phyloP scores from a whole-genome alignment of 2,329 filamentous ascomycete species.

The Grosmannia serpens region DNA sequence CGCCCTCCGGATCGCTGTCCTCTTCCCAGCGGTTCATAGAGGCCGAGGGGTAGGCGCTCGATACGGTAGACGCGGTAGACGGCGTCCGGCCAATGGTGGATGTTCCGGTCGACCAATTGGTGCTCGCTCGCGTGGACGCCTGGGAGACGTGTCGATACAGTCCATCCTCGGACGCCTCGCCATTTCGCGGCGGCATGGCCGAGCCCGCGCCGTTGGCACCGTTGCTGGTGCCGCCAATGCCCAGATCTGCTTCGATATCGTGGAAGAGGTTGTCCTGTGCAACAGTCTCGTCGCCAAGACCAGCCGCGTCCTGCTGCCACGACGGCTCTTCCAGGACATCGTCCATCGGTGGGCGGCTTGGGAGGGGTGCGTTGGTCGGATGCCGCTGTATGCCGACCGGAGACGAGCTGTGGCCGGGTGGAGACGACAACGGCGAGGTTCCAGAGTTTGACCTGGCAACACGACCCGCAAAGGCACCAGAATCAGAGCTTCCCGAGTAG shows the following conservation, averaged over 20 bases:
- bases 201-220: conserved; percentile 34
- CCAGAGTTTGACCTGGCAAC: conserved; percentile 38
- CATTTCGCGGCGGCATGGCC: background rate
- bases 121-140: conserved; percentile 28
- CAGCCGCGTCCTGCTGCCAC: conserved; percentile 24
- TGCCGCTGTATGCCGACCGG: conserved; percentile 40
- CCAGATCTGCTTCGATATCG: conserved; percentile 45
- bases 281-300: conserved; percentile 23
- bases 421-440: conserved; percentile 34
- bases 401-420: conserved; percentile 27
- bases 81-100: conserved; percentile 24
- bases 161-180: background rate
- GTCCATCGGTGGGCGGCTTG: conserved; percentile 36
- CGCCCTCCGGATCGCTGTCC: conserved; percentile 80
- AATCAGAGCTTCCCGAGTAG: conserved; percentile 22
- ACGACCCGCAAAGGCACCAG: conserved; percentile 31
- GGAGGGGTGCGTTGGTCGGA: conserved; percentile 48
- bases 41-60: background rate
- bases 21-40: conserved; percentile 30
- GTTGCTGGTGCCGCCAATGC: conserved; percentile 33
- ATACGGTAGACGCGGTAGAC: conserved; percentile 4
- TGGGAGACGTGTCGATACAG: conserved; percentile 28
- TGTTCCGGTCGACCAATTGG: conserved; percentile 25
- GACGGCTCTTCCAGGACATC: conserved; percentile 29
- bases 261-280: conserved; percentile 44